Conservation (phyloP, 805 yeast genomes). For the Jamesozyma gamospora region DNA sequence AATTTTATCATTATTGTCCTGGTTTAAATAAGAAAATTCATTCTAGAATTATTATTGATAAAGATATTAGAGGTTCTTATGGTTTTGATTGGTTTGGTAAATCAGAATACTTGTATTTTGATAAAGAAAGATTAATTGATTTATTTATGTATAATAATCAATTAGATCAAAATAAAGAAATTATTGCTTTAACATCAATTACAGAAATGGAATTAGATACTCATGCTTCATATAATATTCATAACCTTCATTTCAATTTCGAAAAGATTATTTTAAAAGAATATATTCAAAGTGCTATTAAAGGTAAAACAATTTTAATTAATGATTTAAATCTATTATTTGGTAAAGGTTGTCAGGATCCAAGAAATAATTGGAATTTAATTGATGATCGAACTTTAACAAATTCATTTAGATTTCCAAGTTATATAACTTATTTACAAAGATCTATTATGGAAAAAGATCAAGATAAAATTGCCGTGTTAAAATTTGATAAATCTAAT, state of each 20-base stretch:
- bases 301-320: constrained; percentile 23
- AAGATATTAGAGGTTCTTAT: constrained; percentile 16
- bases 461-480: neutral
- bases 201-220: neutral
- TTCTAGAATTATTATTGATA: constrained; percentile 4
- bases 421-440: constrained; percentile 7
- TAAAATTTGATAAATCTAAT: constrained; percentile 8
- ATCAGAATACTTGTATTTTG: constrained; percentile 18
- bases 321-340: constrained; percentile 60
- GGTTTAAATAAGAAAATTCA: no score
- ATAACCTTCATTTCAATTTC: constrained; percentile 2
- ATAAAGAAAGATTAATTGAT: constrained; percentile 3
- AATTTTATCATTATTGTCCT: constrained; percentile 7
- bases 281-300: neutral
- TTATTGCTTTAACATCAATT: neutral
- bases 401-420: constrained; percentile 5
- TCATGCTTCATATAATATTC: neutral
- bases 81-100: constrained; percentile 16
- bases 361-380: constrained; percentile 60
- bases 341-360: constrained; percentile 66
- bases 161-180: neutral
- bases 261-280: neutral
- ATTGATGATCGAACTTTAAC: constrained; percentile 2
- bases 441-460: neutral
- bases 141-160: neutral